These are phyloP conservation scores for Metarhizium anisopliae DNA, from an alignment of 2,329 filamentous ascomycete species.

Conservation along the genomic window DNA sequence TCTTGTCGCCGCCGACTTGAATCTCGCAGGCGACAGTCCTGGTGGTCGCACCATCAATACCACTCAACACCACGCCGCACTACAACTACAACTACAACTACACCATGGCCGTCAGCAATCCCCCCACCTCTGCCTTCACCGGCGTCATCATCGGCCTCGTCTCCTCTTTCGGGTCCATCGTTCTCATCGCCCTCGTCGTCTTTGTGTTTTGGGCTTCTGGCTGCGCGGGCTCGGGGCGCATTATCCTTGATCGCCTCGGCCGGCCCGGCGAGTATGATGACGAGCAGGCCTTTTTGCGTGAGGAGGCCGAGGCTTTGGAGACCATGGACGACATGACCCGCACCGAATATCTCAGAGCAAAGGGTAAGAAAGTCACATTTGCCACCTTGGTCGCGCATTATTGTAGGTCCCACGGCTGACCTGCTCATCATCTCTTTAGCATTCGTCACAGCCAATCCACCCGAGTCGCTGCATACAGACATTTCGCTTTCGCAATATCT, in stretches of 20 bases:
- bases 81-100: background rate
- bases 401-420: background rate
- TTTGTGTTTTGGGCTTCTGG: conserved; percentile 80
- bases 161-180: conserved; percentile 86
- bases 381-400: background rate
- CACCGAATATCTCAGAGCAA: conserved; percentile 86
- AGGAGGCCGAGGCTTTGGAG: conserved; percentile 92
- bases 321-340: conserved; percentile 89
- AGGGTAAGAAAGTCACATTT: conserved; percentile 52
- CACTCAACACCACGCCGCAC: background rate
- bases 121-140: conserved; percentile 42
- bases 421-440: conserved; percentile 41
- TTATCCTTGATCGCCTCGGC: conserved; percentile 87
- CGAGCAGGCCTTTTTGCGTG: conserved; percentile 85
- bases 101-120: conserved; percentile 19
- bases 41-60: background rate
- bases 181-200: conserved; percentile 73
- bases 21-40: background rate
- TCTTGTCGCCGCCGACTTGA: background rate
- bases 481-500: conserved; percentile 97
- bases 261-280: conserved; percentile 95
- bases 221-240: conserved; percentile 69
- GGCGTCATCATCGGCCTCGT: conserved; percentile 92
- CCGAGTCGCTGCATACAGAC: conserved; percentile 90
- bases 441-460: conserved; percentile 87